These are phyloP conservation scores for Kodamaea kakaduensis DNA, from an alignment of 805 yeast species.

Conservation along the genomic window DNA sequence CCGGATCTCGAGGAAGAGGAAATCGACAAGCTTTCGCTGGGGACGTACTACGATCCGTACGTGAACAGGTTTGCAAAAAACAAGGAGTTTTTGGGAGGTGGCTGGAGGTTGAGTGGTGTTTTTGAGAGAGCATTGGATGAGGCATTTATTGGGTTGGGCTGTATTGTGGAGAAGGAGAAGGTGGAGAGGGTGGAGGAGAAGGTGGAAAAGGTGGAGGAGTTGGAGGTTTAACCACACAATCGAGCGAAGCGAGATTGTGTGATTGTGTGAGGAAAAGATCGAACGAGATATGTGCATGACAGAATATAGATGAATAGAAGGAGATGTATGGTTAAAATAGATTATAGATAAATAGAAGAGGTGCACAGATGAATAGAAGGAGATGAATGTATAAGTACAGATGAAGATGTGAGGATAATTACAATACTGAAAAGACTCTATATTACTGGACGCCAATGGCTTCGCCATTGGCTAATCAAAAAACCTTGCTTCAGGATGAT, in stretches of 20 bases:
- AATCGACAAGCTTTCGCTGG: conserved; percentile 42
- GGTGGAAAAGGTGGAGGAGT: background rate
- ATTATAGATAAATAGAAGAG: too few relatives aligned
- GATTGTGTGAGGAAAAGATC: background rate
- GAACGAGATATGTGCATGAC: too few relatives aligned
- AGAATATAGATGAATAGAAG: too few relatives aligned
- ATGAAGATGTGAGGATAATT: background rate
- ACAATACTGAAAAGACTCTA: background rate
- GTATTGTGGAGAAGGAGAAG: conserved; percentile 56
- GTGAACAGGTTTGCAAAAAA: conserved; percentile 51
- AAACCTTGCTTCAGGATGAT: conserved; percentile 61
- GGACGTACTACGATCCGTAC: conserved; percentile 41
- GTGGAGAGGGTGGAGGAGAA: background rate
- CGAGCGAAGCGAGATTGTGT: background rate
- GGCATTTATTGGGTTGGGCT: conserved; percentile 87
- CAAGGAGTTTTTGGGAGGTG: conserved; percentile 76
- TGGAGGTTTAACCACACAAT: too few relatives aligned
- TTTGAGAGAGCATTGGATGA: conserved; percentile 76
- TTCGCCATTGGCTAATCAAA: conserved; percentile 19
- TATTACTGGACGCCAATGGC: too few relatives aligned
- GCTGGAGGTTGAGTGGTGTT: conserved; percentile 68
- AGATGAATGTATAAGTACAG: background rate
- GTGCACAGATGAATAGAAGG: too few relatives aligned
- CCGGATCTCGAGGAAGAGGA: conserved; percentile 23
- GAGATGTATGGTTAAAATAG: too few relatives aligned